These are phyloP conservation scores for Phaeophleospora eucalypticola DNA, from an alignment of 2,329 filamentous ascomycete species.

Conservation along the genomic window DNA sequence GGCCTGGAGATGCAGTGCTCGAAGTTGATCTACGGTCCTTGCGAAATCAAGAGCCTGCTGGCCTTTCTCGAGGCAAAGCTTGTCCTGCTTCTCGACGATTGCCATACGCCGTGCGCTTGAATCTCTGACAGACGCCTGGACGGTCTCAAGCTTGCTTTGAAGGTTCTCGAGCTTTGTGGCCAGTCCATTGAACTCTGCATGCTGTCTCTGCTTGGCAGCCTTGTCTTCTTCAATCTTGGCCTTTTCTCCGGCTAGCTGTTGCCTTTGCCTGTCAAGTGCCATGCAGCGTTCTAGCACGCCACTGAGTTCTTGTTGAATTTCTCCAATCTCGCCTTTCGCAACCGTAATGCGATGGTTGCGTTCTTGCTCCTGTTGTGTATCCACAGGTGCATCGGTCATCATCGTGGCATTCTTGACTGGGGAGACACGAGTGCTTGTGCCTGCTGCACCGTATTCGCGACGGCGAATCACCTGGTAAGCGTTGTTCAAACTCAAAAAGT, in stretches of 20 bases:
- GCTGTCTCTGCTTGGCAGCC: conserved; percentile 54
- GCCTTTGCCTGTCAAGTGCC: conserved; percentile 18
- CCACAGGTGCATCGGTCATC: conserved; percentile 76
- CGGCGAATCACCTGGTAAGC: conserved; percentile 65
- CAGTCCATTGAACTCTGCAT: conserved; percentile 61
- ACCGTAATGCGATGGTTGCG: conserved; percentile 52
- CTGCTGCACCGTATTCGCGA: conserved; percentile 72
- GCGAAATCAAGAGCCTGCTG: conserved; percentile 51
- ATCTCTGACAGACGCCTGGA: conserved; percentile 39
- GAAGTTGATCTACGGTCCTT: conserved; percentile 60
- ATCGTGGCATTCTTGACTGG: conserved; percentile 57
- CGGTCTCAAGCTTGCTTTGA: conserved; percentile 44
- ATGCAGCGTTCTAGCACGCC: conserved; percentile 19
- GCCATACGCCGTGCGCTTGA: conserved; percentile 48
- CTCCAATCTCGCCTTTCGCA: conserved; percentile 37
- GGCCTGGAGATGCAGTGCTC: conserved; percentile 58
- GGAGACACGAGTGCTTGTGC: conserved; percentile 64
- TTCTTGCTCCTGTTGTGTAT: conserved; percentile 59
- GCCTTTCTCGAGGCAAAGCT: conserved; percentile 32
- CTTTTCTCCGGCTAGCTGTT: conserved; percentile 27
- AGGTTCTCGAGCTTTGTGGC: conserved; percentile 65
- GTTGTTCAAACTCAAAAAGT: conserved; percentile 66
- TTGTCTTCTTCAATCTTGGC: conserved; percentile 43
- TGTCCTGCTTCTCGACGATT: conserved; percentile 42
- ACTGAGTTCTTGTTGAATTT: conserved; percentile 37